A percentile compares a stretch with the other conserved stretches of the same genome.
Conservation (phyloP, 2,329 filamentous ascomycete genomes). For the Raffaelea arxii region DNA sequence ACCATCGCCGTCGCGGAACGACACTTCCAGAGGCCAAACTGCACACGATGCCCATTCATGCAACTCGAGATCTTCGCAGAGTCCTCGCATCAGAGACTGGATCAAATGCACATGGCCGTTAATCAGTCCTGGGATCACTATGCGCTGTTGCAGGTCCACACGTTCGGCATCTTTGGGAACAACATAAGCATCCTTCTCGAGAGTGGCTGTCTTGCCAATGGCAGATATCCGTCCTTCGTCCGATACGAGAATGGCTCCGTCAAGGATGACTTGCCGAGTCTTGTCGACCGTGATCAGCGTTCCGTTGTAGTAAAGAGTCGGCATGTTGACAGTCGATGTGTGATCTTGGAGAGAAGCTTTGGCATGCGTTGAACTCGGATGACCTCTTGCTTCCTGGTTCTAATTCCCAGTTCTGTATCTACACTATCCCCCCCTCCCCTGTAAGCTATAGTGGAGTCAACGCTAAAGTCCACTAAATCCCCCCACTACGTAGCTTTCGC, state of each 20-base stretch:
- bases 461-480: too few species aligned
- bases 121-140: constrained; percentile 2
- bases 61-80: neutral
- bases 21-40: constrained; percentile 3
- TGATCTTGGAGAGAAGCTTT: too few species aligned
- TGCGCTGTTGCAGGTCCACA: neutral
- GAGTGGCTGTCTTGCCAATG: neutral
- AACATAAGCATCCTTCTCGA: neutral
- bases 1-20: neutral
- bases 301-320: neutral
- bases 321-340: neutral
- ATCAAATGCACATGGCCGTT: constrained; percentile 4
- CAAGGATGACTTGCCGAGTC: neutral
- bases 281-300: neutral
- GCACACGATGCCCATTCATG: constrained; percentile 4
- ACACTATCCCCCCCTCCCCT: too few species aligned
- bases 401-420: too few species aligned
- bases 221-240: neutral
- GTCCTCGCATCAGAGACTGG: constrained; percentile 4
- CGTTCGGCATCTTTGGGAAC: neutral
- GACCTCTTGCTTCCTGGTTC: too few species aligned
- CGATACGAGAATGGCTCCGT: neutral
- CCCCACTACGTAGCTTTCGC: too few species aligned
- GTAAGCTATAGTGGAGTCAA: too few species aligned
- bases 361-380: too few species aligned